Evolutionary conservation across 768 basidiomycete genomes (phyloP).

Genomic region (Agaricus sinodeliciosus): DNA sequence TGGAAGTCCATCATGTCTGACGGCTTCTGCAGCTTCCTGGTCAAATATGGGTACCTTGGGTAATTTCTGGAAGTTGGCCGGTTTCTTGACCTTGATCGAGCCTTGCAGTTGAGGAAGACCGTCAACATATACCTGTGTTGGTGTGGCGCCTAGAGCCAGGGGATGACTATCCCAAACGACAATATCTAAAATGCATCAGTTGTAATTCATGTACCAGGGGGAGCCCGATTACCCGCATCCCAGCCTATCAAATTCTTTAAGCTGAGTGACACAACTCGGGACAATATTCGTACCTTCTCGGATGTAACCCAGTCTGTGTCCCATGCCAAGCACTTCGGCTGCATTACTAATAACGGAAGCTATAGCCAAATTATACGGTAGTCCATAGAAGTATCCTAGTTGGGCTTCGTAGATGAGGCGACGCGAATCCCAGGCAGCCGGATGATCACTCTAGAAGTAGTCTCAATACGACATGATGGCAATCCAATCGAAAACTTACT

Average conservation of each 20-base stretch:
- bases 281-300: conserved; percentile 40
- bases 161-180: conserved; percentile 86
- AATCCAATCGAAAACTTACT: conserved; percentile 1
- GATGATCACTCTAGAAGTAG: conserved; percentile 53
- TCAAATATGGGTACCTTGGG: conserved; percentile 69
- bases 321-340: conserved; percentile 69
- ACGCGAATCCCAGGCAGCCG: conserved; percentile 52
- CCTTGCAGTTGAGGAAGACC: conserved; percentile 68
- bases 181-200: conserved; percentile 40
- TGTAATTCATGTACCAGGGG: neutral
- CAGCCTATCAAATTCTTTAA: conserved; percentile 39
- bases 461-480: neutral
- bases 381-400: conserved; percentile 75
- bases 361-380: conserved; percentile 63
- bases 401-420: conserved; percentile 81
- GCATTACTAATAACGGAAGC: conserved; percentile 69
- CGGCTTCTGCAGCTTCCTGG: conserved; percentile 52
- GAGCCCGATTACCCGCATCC: conserved; percentile 49
- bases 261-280: neutral
- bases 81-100: conserved; percentile 47
- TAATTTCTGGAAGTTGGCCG: conserved; percentile 30
- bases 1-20: conserved; percentile 69
- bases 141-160: conserved; percentile 79
- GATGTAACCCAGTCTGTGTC: conserved; percentile 78
- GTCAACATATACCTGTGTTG: conserved; percentile 84